These are phyloP conservation scores for Angomonas ambiguus DNA, from an alignment of 208 protist species.

Conservation along the genomic window DNA sequence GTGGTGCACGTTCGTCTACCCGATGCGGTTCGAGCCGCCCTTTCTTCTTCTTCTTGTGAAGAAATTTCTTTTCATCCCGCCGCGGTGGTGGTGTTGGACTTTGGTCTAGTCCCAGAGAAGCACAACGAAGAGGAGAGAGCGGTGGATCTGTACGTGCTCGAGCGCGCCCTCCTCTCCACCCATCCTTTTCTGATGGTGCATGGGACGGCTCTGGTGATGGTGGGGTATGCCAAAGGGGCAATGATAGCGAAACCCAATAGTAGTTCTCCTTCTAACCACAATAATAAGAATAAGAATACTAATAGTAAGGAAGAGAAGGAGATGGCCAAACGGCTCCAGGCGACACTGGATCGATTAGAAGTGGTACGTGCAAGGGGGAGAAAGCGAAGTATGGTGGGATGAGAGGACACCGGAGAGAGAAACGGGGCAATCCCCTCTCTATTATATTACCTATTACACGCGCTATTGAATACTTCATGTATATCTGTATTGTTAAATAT, in stretches of 20 bases:
- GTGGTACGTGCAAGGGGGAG: constrained; percentile 78
- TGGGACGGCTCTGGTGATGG: not conserved
- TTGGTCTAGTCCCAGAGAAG: constrained; percentile 93
- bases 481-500: constrained; percentile 3
- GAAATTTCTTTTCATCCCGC: no score
- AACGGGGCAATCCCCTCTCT: no score
- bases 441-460: no score
- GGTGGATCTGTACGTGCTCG: constrained; percentile 98
- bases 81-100: constrained; percentile 93
- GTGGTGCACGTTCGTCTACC: no score
- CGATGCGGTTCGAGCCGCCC: not conserved
- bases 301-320: constrained; percentile 22
- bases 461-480: no score
- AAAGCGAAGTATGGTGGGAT: constrained; percentile 90
- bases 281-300: not conserved
- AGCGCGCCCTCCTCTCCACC: constrained; percentile 94
- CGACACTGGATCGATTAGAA: constrained; percentile 57
- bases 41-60: not conserved
- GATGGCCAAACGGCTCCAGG: constrained; percentile 41
- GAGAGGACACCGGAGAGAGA: constrained; percentile 11
- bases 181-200: constrained; percentile 78
- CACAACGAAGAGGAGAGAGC: constrained; percentile 93
- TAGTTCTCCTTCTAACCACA: not conserved
- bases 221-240: not conserved
- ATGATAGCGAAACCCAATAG: no score